phyloP scores from a whole-genome alignment of 148 eudicot species.

The Rheum nobile region DNA sequence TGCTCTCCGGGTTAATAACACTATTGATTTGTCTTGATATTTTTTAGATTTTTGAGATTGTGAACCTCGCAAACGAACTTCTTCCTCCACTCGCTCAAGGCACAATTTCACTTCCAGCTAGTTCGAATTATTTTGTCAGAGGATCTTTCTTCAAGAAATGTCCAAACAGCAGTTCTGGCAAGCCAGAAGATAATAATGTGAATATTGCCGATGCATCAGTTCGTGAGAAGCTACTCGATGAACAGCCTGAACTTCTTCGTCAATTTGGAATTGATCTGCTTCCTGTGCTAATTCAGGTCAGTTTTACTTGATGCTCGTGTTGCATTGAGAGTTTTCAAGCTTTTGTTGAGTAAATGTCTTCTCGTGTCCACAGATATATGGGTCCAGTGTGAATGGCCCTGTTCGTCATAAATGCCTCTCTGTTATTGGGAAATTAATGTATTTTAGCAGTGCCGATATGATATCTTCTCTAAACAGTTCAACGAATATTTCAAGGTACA shows the following conservation, averaged over 20 bases:
- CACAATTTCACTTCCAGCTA: constrained; percentile 67
- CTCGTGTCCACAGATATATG: constrained; percentile 56
- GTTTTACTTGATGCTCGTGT: constrained; percentile 4
- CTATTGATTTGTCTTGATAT: not conserved
- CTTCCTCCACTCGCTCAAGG: constrained; percentile 96
- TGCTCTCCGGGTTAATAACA: not conserved
- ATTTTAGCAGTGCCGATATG: constrained; percentile 83
- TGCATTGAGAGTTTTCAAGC: not conserved
- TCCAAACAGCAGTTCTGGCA: constrained; percentile 44
- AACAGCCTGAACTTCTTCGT: constrained; percentile 87
- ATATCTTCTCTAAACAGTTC: constrained; percentile 55
- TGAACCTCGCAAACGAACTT: constrained; percentile 97
- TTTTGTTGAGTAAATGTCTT: not conserved
- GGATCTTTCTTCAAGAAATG: constrained; percentile 56
- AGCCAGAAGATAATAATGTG: constrained; percentile 52
- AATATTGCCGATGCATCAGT: constrained; percentile 45
- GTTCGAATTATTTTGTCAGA: constrained; percentile 45
- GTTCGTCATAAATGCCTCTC: constrained; percentile 98
- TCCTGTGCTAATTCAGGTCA: constrained; percentile 87
- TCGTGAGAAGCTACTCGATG: constrained; percentile 66
- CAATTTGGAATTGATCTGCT: constrained; percentile 94
- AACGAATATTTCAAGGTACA: constrained; percentile 83
- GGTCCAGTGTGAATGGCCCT: constrained; percentile 95
- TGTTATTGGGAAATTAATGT: constrained; percentile 88
- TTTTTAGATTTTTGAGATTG: constrained; percentile 84